Base-by-base conservation (phyloP, 108 stramenopile genomes). In the Pseudonitzschia delicatissima region DNA sequence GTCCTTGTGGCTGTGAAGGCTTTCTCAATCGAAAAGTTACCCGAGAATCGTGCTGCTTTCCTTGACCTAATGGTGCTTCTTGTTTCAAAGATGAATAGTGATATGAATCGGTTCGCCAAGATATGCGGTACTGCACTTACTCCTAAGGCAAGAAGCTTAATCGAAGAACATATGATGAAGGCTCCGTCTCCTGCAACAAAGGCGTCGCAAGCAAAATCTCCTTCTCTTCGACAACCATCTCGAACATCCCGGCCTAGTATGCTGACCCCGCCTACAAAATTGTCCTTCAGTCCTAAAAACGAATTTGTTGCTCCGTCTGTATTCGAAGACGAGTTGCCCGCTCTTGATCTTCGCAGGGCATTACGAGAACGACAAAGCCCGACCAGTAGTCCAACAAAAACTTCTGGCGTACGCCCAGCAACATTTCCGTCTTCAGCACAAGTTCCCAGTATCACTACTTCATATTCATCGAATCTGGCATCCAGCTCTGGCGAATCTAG, bases 21-120 rank as follows among this genome's bases (percentile, higher is more conserved):
- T 6, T 66, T 95, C 5, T 79, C 83, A 21, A 85, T 76, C 9
- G 94, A 92, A 65, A 89, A 75, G 31, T 62, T 92, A 4, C 65
- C 82, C 8, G 94, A 95, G 26, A 86, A 84, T 50, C 62, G 83
- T 42, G 64, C 45, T n/a, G 78, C 81, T 13, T 79, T 80, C 57
- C 70, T 92, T n/a, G 84, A 87, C 50, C 66, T 95, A 28, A 77
- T 93, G 57, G 81, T 80, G n/a, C 39, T 58, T 6, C 62, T 95
- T 12, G 48, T 90, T 1, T 67, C 66, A 39, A 86, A 82, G 58
- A 81, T 91, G 83, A 78, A 87, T 39, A 82, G 81, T 7, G 88
- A 88, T 68, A 68, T 83, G 37, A 72, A 80, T 20, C 83, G 81
- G 42, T 71, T 92, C 2, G 66, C 73, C 59, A 76, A 72, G 31